These are phyloP conservation scores for Alnus rubra DNA, from an alignment of 306 rosid genomes.

Conservation along the genomic window DNA sequence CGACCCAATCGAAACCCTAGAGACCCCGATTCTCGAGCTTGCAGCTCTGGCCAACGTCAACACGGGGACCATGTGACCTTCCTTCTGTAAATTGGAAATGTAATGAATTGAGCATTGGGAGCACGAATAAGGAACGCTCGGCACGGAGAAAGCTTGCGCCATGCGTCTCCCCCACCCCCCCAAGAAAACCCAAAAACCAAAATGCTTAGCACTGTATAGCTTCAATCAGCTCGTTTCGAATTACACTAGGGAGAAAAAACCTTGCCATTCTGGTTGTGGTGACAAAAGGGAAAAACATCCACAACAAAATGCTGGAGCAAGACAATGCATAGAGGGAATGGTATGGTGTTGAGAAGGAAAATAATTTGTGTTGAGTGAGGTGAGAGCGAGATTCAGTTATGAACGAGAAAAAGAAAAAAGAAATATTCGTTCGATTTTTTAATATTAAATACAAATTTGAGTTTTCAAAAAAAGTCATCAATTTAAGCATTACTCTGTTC, in stretches of 20 bases:
- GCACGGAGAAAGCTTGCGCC: slow-evolving; percentile 17
- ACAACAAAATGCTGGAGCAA: too few relatives aligned
- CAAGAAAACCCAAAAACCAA: background rate
- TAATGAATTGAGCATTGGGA: slow-evolving; percentile 31
- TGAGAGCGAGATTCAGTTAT: too few relatives aligned
- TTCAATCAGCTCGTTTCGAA: background rate
- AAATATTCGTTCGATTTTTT: too few relatives aligned
- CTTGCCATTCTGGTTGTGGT: background rate
- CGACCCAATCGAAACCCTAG: slow-evolving; percentile 41
- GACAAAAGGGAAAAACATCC: too few relatives aligned
- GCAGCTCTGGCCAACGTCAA: slow-evolving; percentile 33
- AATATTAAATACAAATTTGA: too few relatives aligned
- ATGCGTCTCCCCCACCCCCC: background rate
- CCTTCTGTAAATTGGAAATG: slow-evolving; percentile 13
- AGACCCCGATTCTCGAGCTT: slow-evolving; percentile 4
- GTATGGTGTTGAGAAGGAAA: too few relatives aligned
- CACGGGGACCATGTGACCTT: slow-evolving; percentile 29
- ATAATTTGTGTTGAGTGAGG: too few relatives aligned
- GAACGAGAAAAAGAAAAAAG: too few relatives aligned
- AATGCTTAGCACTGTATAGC: background rate
- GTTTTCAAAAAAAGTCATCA: too few relatives aligned
- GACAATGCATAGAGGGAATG: too few relatives aligned
- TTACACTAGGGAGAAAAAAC: background rate
- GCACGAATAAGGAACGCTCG: slow-evolving; percentile 42
- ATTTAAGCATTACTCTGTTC: too few relatives aligned